Evolutionary conservation across 2,329 filamentous ascomycete species (phyloP).

Genomic region (Cylindrodendrum hubeiense): DNA sequence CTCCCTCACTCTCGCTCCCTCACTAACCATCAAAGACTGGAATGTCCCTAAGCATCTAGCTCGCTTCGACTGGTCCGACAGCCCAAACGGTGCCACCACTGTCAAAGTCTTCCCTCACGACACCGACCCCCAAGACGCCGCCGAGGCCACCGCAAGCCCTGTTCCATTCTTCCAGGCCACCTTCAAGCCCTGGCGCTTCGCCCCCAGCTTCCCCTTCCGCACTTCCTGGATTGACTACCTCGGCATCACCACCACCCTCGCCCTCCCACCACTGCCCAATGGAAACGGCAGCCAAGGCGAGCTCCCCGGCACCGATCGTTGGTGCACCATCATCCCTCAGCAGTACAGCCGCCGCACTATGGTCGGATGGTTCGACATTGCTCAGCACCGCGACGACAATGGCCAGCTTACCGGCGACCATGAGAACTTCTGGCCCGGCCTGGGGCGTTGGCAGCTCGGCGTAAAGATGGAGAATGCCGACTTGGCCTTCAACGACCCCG

Average conservation of each 20-base stretch:
- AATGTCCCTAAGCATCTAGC: conserved; percentile 69
- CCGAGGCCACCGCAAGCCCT: conserved; percentile 49
- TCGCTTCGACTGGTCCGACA: conserved; percentile 59
- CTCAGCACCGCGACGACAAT: conserved; percentile 50
- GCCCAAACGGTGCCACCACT: conserved; percentile 50
- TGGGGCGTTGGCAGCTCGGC: conserved; percentile 59
- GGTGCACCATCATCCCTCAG: conserved; percentile 55
- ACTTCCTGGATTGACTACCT: conserved; percentile 53
- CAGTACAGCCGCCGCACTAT: conserved; percentile 47
- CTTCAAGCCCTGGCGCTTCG: conserved; percentile 55
- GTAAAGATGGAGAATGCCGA: conserved; percentile 53
- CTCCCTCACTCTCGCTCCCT: neutral
- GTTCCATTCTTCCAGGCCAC: conserved; percentile 61
- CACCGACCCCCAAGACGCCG: conserved; percentile 41
- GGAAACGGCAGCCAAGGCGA: conserved; percentile 55
- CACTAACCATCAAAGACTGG: conserved; percentile 56
- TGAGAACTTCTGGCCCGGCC: conserved; percentile 62
- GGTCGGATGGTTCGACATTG: conserved; percentile 62
- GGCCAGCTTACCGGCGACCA: conserved; percentile 34
- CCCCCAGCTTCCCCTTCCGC: conserved; percentile 59
- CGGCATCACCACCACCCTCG: conserved; percentile 57
- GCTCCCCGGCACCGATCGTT: conserved; percentile 59
- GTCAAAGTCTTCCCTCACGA: conserved; percentile 62
- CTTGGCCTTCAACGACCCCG: conserved; percentile 46
- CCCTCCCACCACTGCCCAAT: conserved; percentile 62